Evolutionary conservation across 192 early-diverging fungal species (phyloP), one percentile per base, ranked within the genome.

Genomic region (Rhizophagus sp.): DNA sequence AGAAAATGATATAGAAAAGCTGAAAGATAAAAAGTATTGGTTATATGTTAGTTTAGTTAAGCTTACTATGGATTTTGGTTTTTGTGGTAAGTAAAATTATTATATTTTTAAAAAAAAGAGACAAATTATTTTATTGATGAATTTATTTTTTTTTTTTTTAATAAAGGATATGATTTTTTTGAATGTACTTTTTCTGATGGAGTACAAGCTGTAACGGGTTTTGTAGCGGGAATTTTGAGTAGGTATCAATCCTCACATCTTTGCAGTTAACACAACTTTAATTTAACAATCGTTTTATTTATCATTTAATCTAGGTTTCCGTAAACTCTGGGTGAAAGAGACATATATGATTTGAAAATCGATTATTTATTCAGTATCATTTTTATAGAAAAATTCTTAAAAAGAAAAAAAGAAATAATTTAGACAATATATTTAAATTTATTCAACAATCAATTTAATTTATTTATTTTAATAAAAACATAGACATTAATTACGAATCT

Each of bases 61-160:
- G 81, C 80, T 95, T 19, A 34, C 84, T 22, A 88, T 90, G 76
- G 95, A 96, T 82, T 89, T 88, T 75, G 72, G 89, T 24, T 96
- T 96, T 83, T 95, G 94, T 88, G 87, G 89, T 88, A 87, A 82
- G 89, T 78, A 30, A 30, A 30, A 6, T 30, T 74, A 41, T 30
- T 65, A 62, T 67, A 67, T 27, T 17, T 17, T 13, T 25, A 41
- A 47, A 3, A 36, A 36, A 36, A 36, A 36, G 5, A 36, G 5
- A 36, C 2, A 5, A 36, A 4, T 36, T 36, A 62, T 62, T 64
- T 70, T 67, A 30, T 79, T 39, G 36, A 36, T 44, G 30, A 62
- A 65, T 81, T 75, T 68, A 30, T 50, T 61, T 75, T 62, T 75
- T 79, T 69, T 65, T 50, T 39, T 62, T 52, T 22, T 73, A 17